A percentile compares a stretch with the other conserved stretches of the same genome.
These are phyloP conservation scores for Nigrospora oryzae DNA, from an alignment of 2,329 filamentous ascomycete species.

Conservation along the genomic window DNA sequence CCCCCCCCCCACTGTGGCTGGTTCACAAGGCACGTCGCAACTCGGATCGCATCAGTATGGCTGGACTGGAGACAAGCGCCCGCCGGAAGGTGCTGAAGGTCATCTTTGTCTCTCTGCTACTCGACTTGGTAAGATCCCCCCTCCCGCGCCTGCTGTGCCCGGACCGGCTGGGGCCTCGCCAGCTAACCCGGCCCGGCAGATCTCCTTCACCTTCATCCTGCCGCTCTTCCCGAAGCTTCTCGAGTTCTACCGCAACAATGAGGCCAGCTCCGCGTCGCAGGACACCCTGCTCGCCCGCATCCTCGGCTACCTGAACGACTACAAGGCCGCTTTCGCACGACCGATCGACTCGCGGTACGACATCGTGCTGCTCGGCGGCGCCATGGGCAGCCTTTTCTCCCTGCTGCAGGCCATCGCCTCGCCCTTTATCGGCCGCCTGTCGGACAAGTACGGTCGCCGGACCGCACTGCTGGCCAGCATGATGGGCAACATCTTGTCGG, in stretches of 20 bases:
- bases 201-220: conserved; percentile 97
- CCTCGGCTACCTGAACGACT: conserved; percentile 77
- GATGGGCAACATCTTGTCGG: conserved; percentile 85
- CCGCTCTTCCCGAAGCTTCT: conserved; percentile 92
- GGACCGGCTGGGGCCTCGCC: neutral
- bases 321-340: conserved; percentile 86
- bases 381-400: conserved; percentile 84
- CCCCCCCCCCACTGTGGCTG: no score
- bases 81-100: conserved; percentile 80
- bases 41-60: neutral
- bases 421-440: conserved; percentile 81
- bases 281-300: conserved; percentile 65
- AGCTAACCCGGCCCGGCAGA: conserved; percentile 39
- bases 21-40: no score
- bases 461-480: conserved; percentile 86
- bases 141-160: conserved; percentile 1
- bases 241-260: conserved; percentile 88
- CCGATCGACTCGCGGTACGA: conserved; percentile 96
- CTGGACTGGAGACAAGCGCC: conserved; percentile 22
- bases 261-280: conserved; percentile 42
- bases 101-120: conserved; percentile 78
- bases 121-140: conserved; percentile 65
- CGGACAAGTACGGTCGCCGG: conserved; percentile 80
- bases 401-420: conserved; percentile 88
- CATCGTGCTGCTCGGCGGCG: conserved; percentile 89